Evolutionary conservation across 2,329 filamentous ascomycete genomes (phyloP).

Genomic region (Aspergillus sp.): DNA sequence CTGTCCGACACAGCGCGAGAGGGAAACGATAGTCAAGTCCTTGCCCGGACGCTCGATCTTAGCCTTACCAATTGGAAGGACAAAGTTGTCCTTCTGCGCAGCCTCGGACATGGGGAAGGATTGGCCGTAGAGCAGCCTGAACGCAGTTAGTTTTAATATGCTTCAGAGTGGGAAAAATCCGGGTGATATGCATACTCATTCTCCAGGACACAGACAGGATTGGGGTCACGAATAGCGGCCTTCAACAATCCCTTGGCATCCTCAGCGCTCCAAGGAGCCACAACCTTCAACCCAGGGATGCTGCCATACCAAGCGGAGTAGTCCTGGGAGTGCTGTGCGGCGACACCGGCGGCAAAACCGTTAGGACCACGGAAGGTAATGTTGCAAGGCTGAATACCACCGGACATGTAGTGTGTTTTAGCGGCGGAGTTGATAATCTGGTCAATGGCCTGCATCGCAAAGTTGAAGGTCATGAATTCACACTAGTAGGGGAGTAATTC

Average conservation of each 20-base stretch:
- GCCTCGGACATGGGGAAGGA: conserved; percentile 96
- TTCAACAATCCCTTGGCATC: conserved; percentile 98
- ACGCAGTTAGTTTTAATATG: conserved; percentile 30
- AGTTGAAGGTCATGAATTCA: conserved; percentile 99
- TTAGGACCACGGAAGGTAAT: conserved; percentile 99
- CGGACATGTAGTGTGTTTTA: conserved; percentile 99
- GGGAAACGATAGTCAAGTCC: conserved; percentile 91
- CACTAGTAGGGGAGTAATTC: conserved; percentile 54
- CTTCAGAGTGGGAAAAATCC: neutral
- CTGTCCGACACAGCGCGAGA: conserved; percentile 94
- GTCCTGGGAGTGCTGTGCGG: conserved; percentile 97
- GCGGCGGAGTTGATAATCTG: conserved; percentile 98
- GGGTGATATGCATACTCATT: conserved; percentile 62
- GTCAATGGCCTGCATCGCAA: conserved; percentile 99
- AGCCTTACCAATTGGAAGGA: conserved; percentile 96
- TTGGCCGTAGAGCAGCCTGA: conserved; percentile 81
- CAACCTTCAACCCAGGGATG: conserved; percentile 96
- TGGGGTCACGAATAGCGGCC: conserved; percentile 96
- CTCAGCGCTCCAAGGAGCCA: conserved; percentile 92
- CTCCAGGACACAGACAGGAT: conserved; percentile 88
- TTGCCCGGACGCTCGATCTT: conserved; percentile 97
- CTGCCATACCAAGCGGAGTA: conserved; percentile 99
- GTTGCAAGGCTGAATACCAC: conserved; percentile 98
- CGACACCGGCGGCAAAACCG: conserved; percentile 94
- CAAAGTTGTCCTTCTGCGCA: conserved; percentile 93